Conservation (phyloP, 371 early-diverging fungal species). For the Mucor plumbeus region DNA sequence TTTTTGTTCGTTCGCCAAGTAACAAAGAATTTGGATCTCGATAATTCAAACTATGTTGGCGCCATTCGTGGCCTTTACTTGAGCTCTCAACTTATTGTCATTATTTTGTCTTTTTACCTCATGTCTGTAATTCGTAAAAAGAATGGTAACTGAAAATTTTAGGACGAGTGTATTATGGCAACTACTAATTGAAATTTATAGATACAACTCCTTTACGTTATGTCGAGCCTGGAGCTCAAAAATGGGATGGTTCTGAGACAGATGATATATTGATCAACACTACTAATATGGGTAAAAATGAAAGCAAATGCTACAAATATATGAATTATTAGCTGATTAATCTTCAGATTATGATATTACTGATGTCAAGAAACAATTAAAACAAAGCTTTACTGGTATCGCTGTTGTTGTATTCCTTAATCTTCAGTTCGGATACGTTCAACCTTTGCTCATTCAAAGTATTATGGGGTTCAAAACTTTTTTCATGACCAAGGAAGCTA, state of each 20-base stretch:
- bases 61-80: slow-evolving; percentile 42
- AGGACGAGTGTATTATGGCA: neutral
- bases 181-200: slow-evolving; percentile 4
- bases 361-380: slow-evolving; percentile 72
- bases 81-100: slow-evolving; percentile 32
- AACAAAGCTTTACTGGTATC: slow-evolving; percentile 67
- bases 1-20: slow-evolving; percentile 43
- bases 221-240: slow-evolving; percentile 43
- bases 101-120: slow-evolving; percentile 39
- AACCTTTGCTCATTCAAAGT: slow-evolving; percentile 84
- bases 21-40: slow-evolving; percentile 36
- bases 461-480: slow-evolving; percentile 74
- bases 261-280: slow-evolving; percentile 41
- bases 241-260: slow-evolving; percentile 43
- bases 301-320: neutral
- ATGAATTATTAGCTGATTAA: neutral
- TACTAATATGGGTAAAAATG: slow-evolving; percentile 40
- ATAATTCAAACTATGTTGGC: slow-evolving; percentile 29
- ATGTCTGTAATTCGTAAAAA: slow-evolving; percentile 39
- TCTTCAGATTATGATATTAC: slow-evolving; percentile 75
- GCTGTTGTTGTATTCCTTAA: slow-evolving; percentile 79
- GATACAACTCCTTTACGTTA: slow-evolving; percentile 48
- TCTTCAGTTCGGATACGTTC: slow-evolving; percentile 83
- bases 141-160: slow-evolving; percentile 40
- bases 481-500: slow-evolving; percentile 65